Evolutionary conservation across 2,329 filamentous ascomycete genomes (phyloP).

Genomic region (Beauveria pseudobassiana): DNA sequence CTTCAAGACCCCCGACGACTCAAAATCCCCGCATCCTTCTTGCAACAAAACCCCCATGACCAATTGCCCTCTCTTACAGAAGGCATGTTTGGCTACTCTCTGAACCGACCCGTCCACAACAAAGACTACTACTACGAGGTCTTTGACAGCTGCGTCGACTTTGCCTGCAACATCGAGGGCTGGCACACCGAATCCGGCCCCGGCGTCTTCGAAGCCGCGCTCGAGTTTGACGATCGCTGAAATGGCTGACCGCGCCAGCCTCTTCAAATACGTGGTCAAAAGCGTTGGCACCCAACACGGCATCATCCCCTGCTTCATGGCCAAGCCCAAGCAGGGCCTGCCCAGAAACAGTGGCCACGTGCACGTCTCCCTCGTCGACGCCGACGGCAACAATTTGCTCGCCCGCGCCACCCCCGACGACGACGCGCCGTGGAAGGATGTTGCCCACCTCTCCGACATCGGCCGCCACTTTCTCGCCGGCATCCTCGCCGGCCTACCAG

Average conservation of each 20-base stretch:
- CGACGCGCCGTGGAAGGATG: conserved; percentile 64
- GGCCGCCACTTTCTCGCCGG: conserved; percentile 92
- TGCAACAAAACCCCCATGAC: conserved; percentile 64
- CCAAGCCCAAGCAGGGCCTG: conserved; percentile 83
- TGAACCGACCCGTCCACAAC: conserved; percentile 81
- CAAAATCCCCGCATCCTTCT: conserved; percentile 63
- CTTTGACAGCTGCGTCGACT: conserved; percentile 70
- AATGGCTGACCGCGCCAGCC: conserved; percentile 84
- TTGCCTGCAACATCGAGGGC: conserved; percentile 77
- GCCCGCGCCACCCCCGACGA: conserved; percentile 64
- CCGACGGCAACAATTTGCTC: conserved; percentile 77
- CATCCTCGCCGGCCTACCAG: conserved; percentile 77
- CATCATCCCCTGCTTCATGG: conserved; percentile 98
- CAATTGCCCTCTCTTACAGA: conserved; percentile 76
- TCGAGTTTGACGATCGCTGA: conserved; percentile 80
- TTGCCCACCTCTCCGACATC: conserved; percentile 75
- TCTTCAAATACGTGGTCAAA: conserved; percentile 96
- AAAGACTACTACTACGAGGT: conserved; percentile 88
- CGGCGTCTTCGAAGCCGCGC: conserved; percentile 89
- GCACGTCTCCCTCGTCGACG: conserved; percentile 82
- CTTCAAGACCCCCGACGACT: conserved; percentile 60
- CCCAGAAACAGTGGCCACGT: conserved; percentile 95
- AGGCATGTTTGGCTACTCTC: conserved; percentile 92
- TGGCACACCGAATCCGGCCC: conserved; percentile 96
- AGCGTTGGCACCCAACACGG: conserved; percentile 78